These are phyloP conservation scores for Yarrowia keelungensis DNA, from an alignment of 805 yeast species.

Conservation along the genomic window DNA sequence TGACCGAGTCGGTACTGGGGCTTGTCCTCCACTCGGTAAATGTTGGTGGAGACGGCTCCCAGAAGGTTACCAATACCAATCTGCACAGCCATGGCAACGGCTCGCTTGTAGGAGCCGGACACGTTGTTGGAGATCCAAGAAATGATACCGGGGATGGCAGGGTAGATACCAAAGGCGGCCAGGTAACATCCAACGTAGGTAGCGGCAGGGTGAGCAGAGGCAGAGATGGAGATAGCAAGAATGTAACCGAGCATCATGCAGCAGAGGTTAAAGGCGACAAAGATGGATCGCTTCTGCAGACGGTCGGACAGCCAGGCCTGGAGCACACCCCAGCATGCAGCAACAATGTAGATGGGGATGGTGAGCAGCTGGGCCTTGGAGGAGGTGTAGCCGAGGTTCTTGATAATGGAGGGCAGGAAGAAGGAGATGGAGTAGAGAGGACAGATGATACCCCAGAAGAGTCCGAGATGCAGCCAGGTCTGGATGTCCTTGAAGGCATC, in stretches of 20 bases:
- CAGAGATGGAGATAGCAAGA: slow-evolving; percentile 56
- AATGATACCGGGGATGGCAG: slow-evolving; percentile 64
- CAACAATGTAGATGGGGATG: slow-evolving; percentile 54
- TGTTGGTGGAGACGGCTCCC: slow-evolving; percentile 63
- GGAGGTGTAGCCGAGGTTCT: slow-evolving; percentile 64
- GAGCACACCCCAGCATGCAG: slow-evolving; percentile 48
- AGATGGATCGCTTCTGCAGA: slow-evolving; percentile 49
- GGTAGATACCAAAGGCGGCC: slow-evolving; percentile 60
- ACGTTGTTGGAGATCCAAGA: slow-evolving; percentile 66
- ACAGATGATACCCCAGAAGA: slow-evolving; percentile 61
- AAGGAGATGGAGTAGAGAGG: slow-evolving; percentile 67
- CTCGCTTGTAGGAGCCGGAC: slow-evolving; percentile 64
- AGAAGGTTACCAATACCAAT: slow-evolving; percentile 72
- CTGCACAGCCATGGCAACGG: slow-evolving; percentile 61
- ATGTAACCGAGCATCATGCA: slow-evolving; percentile 51
- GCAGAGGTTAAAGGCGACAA: slow-evolving; percentile 44
- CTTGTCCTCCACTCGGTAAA: slow-evolving; percentile 60
- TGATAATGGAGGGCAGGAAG: slow-evolving; percentile 64
- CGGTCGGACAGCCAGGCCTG: slow-evolving; percentile 46
- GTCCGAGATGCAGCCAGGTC: slow-evolving; percentile 58
- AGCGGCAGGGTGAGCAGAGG: slow-evolving; percentile 46
- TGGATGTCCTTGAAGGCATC: slow-evolving; percentile 59
- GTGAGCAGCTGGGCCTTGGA: slow-evolving; percentile 60
- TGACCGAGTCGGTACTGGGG: slow-evolving; percentile 63
- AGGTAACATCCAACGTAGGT: slow-evolving; percentile 65